phyloP scores from a whole-genome alignment of 192 early-diverging fungal genomes.

The Pecoramyces ruminantium region DNA sequence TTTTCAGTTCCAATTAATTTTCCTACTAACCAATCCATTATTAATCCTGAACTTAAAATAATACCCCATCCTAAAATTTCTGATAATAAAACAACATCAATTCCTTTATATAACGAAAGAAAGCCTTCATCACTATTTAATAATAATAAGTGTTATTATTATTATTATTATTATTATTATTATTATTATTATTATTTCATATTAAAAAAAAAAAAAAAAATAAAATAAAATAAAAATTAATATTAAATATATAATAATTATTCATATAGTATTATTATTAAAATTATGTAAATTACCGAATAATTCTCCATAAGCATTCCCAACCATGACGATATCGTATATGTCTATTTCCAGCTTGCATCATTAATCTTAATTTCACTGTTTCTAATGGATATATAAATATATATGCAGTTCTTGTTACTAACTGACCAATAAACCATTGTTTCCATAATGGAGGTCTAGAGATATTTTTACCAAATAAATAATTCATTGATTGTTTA shows the following conservation, averaged over 20 bases:
- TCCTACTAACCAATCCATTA: background rate
- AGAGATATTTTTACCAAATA: background rate
- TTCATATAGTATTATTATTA: no score
- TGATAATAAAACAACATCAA: background rate
- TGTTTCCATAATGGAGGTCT: background rate
- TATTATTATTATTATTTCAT: no score
- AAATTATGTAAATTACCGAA: no score
- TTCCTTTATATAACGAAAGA: background rate
- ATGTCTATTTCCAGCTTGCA: background rate
- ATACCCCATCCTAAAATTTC: background rate
- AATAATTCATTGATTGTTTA: background rate
- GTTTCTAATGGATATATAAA: background rate
- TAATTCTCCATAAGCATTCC: background rate
- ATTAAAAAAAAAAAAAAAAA: no score
- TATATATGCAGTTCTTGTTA: background rate
- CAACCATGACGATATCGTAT: background rate
- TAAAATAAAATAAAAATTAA: no score
- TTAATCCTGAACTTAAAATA: background rate
- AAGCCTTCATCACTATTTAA: background rate
- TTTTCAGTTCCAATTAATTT: background rate
- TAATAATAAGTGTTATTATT: no score
- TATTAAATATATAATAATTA: no score
- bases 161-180: no score
- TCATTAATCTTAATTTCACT: background rate
- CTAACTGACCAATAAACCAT: background rate